Base-by-base conservation (phyloP, 1,139 yeast species). In the Geotrichum klebahnii region DNA sequence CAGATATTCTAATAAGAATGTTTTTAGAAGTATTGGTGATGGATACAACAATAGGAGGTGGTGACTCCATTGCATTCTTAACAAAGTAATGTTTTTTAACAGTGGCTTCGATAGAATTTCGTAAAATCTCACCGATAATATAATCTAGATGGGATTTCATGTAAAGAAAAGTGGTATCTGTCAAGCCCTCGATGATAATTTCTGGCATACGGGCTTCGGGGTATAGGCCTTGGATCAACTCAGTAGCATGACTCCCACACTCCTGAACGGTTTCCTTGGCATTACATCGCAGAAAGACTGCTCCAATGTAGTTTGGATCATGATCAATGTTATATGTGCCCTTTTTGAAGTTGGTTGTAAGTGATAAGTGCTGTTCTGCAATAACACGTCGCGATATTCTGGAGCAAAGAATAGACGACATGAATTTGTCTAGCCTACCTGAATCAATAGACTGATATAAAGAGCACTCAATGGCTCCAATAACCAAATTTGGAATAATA, bases 391-490 rank as follows among this genome's bases (percentile, higher is more conserved):
- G 74, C 60, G 95, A 84, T 43, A 90, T 86, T 61, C 98, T 77
- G 3, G 95, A 86, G 53, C 96, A 73, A 42, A 90, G 70, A 75
- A 88, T 77, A 2, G 84, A 77, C 17, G 89, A 80, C 77, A 89
- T 80, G 60, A 89, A 79, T 24, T 69, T 71, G 63, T 90, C 96
- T 57, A 90, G 68, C 44, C 81, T 73, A 1, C 72, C 67, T 51
- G 80, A 81, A 1, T 88, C 82, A 59, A 84, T 75, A 34, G 79
- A 73, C 39, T 79, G 75, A 42, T 83, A 68, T 43, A 83, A 79
- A 12, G 89, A 79, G 50, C 85, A 84, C 61, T 90, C 97, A 51
- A 89, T 72, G 0, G 95, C 89, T 1, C 97, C 97, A 90, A 88
- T 86, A 75, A 90, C 84, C 55, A 90, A 72, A 63, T 89, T 92